Conservation (phyloP, 306 rosid genomes). For the Betula pendula region DNA sequence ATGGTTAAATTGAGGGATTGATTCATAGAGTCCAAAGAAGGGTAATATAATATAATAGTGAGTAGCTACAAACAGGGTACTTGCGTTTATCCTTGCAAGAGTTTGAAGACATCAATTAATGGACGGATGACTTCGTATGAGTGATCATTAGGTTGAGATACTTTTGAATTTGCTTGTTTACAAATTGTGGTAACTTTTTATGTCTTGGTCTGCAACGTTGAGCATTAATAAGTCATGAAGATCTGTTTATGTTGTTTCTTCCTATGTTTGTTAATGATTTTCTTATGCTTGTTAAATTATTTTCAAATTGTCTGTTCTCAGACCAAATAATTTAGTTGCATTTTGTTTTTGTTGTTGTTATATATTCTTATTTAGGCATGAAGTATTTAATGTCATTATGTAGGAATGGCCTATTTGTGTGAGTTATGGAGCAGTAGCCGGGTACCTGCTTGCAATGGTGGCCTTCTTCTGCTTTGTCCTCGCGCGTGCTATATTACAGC, state of each 20-base stretch:
- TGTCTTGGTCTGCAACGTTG: neutral
- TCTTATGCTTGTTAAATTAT: no score
- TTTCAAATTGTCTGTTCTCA: neutral
- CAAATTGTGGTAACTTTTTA: neutral
- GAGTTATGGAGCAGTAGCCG: conserved; percentile 70
- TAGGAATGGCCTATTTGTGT: conserved; percentile 97
- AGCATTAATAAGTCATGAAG: no score
- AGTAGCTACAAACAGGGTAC: neutral
- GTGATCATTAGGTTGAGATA: neutral
- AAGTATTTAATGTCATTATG: conserved; percentile 20
- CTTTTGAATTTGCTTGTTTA: neutral
- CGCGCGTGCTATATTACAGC: conserved; percentile 32
- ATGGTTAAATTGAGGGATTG: neutral
- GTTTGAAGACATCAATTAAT: neutral
- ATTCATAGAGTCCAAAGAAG: neutral
- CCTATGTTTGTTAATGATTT: neutral
- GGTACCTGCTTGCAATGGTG: conserved; percentile 57
- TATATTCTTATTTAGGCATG: conserved; percentile 10
- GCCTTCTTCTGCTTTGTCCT: conserved; percentile 51
- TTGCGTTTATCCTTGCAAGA: neutral
- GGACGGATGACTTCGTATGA: no score
- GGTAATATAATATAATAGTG: neutral
- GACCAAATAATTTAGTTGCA: neutral
- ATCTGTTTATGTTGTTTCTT: neutral
- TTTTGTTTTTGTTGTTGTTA: neutral